Conservation (phyloP, 352 stramenopile species). For the Pythium guiyangense region DNA sequence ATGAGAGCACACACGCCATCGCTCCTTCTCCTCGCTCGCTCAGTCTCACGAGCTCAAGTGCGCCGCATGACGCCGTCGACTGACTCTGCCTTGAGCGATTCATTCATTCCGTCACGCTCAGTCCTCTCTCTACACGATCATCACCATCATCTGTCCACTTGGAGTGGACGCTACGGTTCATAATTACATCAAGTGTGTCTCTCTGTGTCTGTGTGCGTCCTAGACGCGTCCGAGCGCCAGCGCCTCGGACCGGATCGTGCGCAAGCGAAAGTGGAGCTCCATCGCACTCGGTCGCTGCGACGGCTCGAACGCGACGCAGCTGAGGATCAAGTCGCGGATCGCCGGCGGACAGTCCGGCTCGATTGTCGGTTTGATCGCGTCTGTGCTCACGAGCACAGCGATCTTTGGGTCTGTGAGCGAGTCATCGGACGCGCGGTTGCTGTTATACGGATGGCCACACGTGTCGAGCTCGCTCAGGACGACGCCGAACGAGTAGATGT, state of each 20-base stretch:
- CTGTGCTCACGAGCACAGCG: slow-evolving; percentile 41
- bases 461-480: slow-evolving; percentile 31
- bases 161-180: too few relatives aligned
- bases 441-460: slow-evolving; percentile 58
- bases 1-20: too few relatives aligned
- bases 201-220: too few relatives aligned
- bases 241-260: slow-evolving; percentile 9
- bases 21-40: too few relatives aligned
- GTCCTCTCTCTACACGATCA: too few relatives aligned
- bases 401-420: slow-evolving; percentile 72
- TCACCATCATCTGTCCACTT: too few relatives aligned
- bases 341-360: slow-evolving; percentile 38
- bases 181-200: too few relatives aligned
- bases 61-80: too few relatives aligned
- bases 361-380: slow-evolving; percentile 39
- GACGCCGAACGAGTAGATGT: slow-evolving; percentile 35
- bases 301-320: slow-evolving; percentile 45
- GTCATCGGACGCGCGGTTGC: slow-evolving; percentile 82
- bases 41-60: too few relatives aligned
- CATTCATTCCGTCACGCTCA: too few relatives aligned
- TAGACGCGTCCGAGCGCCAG: slow-evolving; percentile 1
- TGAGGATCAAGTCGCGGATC: slow-evolving; percentile 37
- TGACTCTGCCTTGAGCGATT: too few relatives aligned
- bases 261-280: slow-evolving; percentile 55
- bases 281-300: slow-evolving; percentile 44